Conservation (phyloP, 106 monocot genomes). For the Gastrodia elata region DNA sequence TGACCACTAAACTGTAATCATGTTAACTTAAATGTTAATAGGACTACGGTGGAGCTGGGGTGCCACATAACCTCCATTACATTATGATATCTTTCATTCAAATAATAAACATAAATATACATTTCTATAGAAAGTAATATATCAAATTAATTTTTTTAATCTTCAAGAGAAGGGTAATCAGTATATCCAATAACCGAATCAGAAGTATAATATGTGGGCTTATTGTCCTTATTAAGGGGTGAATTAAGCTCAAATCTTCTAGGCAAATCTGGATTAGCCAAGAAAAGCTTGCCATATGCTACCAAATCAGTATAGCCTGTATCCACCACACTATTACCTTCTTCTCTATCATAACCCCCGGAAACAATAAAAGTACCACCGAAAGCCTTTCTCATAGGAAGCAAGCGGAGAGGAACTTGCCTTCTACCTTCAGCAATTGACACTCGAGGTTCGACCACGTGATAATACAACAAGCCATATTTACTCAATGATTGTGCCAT, state of each 20-base stretch:
- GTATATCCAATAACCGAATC: constrained; percentile 21
- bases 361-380: constrained; percentile 20
- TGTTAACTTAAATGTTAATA: too few relatives aligned
- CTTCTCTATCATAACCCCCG: constrained; percentile 23
- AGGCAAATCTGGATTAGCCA: constrained; percentile 28
- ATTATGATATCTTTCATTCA: too few relatives aligned
- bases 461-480: constrained; percentile 9
- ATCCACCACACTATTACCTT: constrained; percentile 19
- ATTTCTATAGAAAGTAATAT: too few relatives aligned
- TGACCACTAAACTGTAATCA: too few relatives aligned
- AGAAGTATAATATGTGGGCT: constrained; percentile 12
- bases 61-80: too few relatives aligned
- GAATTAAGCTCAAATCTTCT: constrained; percentile 19
- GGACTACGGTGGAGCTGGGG: too few relatives aligned
- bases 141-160: background rate
- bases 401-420: constrained; percentile 10
- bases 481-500: constrained; percentile 13
- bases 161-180: constrained; percentile 21
- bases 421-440: constrained; percentile 2
- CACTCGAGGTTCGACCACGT: constrained; percentile 16
- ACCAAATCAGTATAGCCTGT: constrained; percentile 25
- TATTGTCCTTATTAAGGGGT: constrained; percentile 16
- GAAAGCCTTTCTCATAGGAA: constrained; percentile 20
- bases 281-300: constrained; percentile 19
- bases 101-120: too few relatives aligned